A percentile compares a stretch with the other conserved stretches of the same genome.
phyloP scores from a whole-genome alignment of 257 asterid species.

The Orobanche coerulescens region DNA sequence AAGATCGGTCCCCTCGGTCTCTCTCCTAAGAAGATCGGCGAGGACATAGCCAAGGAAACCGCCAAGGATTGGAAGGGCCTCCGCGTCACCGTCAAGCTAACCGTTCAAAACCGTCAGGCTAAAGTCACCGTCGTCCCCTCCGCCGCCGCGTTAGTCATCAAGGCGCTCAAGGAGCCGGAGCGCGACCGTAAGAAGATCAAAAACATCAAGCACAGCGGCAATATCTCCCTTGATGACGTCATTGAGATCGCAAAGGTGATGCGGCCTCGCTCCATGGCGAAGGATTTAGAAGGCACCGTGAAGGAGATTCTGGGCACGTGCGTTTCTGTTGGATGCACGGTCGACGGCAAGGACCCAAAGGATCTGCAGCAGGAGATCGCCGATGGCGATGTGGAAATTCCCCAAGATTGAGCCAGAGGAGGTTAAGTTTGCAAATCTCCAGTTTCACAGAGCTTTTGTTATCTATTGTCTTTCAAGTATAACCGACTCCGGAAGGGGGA shows the following conservation, averaged over 20 bases:
- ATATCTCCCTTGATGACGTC: conserved; percentile 52
- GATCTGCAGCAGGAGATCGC: conserved; percentile 64
- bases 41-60: conserved; percentile 66
- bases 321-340: conserved; percentile 75
- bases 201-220: conserved; percentile 60
- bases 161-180: conserved; percentile 72
- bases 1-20: conserved; percentile 75
- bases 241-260: conserved; percentile 58
- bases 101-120: conserved; percentile 64
- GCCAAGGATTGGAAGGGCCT: conserved; percentile 75
- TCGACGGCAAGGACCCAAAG: conserved; percentile 69
- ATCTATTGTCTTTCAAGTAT: neutral
- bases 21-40: conserved; percentile 64
- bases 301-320: conserved; percentile 78
- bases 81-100: conserved; percentile 56
- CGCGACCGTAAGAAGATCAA: conserved; percentile 61
- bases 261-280: conserved; percentile 61
- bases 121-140: conserved; percentile 67
- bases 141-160: conserved; percentile 63
- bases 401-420: conserved; percentile 31
- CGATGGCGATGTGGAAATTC: conserved; percentile 56
- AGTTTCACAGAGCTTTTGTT: neutral
- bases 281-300: conserved; percentile 55
- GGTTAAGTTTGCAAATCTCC: conserved; percentile 3
- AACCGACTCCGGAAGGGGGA: neutral